Evolutionary conservation across 164 flowering plant species (phyloP).

Genomic region (Litsea cubeba): DNA sequence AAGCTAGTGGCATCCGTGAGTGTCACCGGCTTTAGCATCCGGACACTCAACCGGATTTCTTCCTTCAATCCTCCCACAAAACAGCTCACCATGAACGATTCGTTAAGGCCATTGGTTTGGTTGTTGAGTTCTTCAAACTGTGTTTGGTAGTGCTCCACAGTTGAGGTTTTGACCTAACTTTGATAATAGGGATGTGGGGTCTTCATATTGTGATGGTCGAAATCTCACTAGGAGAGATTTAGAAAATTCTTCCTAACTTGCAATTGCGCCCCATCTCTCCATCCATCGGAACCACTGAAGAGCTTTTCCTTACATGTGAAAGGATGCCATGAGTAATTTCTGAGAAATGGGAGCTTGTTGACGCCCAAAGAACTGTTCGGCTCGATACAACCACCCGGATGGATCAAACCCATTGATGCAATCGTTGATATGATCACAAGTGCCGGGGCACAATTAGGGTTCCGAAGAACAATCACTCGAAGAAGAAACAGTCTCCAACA

Average conservation of each 20-base stretch:
- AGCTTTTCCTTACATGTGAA: neutral
- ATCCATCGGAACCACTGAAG: neutral
- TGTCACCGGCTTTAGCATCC: neutral
- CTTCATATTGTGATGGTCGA: neutral
- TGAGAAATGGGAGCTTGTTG: neutral
- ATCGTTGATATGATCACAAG: too few relatives aligned
- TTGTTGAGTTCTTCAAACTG: neutral
- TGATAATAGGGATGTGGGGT: neutral
- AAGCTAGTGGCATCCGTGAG: neutral
- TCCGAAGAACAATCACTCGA: too few relatives aligned
- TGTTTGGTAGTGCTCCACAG: neutral
- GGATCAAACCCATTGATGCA: neutral
- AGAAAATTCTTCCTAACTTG: neutral
- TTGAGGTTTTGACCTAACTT: neutral
- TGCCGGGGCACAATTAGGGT: too few relatives aligned
- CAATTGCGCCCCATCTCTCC: neutral
- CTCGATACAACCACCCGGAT: neutral
- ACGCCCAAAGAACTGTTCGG: neutral
- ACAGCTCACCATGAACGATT: neutral
- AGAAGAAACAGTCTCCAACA: too few relatives aligned
- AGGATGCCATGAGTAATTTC: neutral
- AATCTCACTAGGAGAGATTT: neutral
- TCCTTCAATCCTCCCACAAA: conserved; percentile 2
- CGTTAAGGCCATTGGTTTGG: neutral
- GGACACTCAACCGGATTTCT: neutral